Evolutionary conservation across 768 basidiomycete species (phyloP), one percentile per base, ranked within the genome.

Genomic region (Scleroderma bovista): DNA sequence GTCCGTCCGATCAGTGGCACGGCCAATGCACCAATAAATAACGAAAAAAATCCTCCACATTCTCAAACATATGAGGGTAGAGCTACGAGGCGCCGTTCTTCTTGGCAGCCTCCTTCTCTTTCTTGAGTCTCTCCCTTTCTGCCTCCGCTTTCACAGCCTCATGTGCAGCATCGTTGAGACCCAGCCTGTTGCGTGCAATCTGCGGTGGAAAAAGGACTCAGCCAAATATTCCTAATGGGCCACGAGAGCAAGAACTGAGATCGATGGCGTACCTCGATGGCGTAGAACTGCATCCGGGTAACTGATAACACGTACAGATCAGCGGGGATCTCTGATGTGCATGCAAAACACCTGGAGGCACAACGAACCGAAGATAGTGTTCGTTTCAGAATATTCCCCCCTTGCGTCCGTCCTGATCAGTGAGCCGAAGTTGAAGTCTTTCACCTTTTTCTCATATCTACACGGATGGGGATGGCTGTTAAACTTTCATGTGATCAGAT

Each of bases 361-460:
- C 23, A 63, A n/a, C 78, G 17, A 62, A 88, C 93, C 94, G 62
- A 99, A 93, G 55, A 97, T 95, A 6, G 93, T 89, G 72, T 98
- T 99, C 29, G 75, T 78, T 74, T 98, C 88, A 11, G 79, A 82
- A 67, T 98, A 99, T 63, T 94, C 92, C 49, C 80, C 75, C 43
- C 72, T 73, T 33, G 86, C 78, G 60, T 96, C 80, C 42, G 80
- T 84, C 45, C 96, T 81, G 55, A 99, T 86, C 57, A 99, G 74
- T 2, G 91, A 97, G 17, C 96, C 96, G 69, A 97, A 97, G 76
- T 98, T 98, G 71, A 87, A 91, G 57, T 97, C 93, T 61, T 88
- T 86, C 47, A 98, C 74, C 61, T 86, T 88, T 51, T 87, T 84
- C 71, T 95, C 88, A 71, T 94, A 96, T 51, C 90, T 90, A 55